Evolutionary conservation across 768 basidiomycete genomes (phyloP).

Genomic region (Leccinum boreale): DNA sequence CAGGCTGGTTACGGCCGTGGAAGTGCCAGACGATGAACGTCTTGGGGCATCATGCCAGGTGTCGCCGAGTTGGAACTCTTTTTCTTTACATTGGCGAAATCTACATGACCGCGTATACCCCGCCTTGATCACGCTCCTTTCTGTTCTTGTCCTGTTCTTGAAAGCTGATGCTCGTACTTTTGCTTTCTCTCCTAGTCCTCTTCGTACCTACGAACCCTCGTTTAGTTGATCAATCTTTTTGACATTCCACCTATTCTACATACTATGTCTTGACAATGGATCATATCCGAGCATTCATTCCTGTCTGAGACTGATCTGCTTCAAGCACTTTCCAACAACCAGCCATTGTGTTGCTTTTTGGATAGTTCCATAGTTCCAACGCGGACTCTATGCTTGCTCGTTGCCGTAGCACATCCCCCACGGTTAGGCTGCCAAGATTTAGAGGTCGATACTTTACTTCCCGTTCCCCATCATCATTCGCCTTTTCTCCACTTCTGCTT

Average conservation of each 20-base stretch:
- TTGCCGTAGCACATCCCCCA: too few species aligned
- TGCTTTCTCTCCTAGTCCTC: slow-evolving; percentile 1
- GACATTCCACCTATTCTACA: slow-evolving; percentile 15
- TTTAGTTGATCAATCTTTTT: slow-evolving; percentile 21
- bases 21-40: slow-evolving; percentile 31
- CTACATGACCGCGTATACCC: slow-evolving; percentile 26
- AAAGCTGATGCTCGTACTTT: slow-evolving; percentile 3
- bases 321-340: not conserved
- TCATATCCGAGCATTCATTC: not conserved
- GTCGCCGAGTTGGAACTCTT: slow-evolving; percentile 4
- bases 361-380: not conserved
- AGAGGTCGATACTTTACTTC: not conserved
- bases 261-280: slow-evolving; percentile 12
- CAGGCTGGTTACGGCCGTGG: slow-evolving; percentile 83
- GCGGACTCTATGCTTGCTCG: not conserved
- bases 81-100: slow-evolving; percentile 6
- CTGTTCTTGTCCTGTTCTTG: slow-evolving; percentile 8
- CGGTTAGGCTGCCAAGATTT: not conserved
- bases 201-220: slow-evolving; percentile 17
- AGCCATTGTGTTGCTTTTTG: not conserved
- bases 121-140: slow-evolving; percentile 15
- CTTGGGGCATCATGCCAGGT: not conserved
- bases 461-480: not conserved
- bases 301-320: not conserved
- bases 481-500: not conserved